These are phyloP conservation scores for Alternaria triticina DNA, from an alignment of 2,329 filamentous ascomycete species.

Conservation along the genomic window DNA sequence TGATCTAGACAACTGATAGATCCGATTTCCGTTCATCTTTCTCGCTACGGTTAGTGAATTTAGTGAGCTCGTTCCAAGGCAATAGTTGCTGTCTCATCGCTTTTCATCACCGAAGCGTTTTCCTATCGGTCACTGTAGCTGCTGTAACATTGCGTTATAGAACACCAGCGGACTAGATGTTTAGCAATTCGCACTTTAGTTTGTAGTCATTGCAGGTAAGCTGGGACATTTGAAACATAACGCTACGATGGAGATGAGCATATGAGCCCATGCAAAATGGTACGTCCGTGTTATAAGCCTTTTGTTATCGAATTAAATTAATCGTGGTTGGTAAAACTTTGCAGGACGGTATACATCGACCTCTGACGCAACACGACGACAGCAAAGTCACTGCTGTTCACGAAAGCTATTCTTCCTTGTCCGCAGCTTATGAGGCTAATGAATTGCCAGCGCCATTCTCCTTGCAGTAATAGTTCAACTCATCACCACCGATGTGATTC, in stretches of 20 bases:
- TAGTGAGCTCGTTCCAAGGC: not conserved
- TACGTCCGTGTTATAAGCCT: not conserved
- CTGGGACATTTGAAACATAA: not conserved
- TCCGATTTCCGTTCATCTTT: not conserved
- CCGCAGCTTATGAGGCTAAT: conserved; percentile 6
- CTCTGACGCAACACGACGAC: not conserved
- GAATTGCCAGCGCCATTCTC: conserved; percentile 24
- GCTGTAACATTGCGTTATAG: not conserved
- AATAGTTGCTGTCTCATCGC: not conserved
- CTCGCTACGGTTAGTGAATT: not conserved
- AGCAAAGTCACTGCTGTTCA: not conserved
- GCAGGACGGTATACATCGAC: not conserved
- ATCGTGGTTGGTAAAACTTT: not conserved
- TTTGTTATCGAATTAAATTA: not conserved
- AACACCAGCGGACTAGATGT: not conserved
- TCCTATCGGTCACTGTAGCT: not conserved
- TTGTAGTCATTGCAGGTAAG: not conserved
- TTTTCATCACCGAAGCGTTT: not conserved
- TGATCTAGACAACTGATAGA: not conserved
- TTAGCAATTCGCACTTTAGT: not conserved
- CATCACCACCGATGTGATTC: conserved; percentile 38
- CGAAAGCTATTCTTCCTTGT: not conserved
- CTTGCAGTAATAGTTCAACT: conserved; percentile 36
- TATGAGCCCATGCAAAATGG: not conserved
- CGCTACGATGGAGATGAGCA: not conserved